A percentile compares a stretch with the other conserved stretches of the same genome.
Conservation (phyloP, 768 basidiomycete species). For the Boletus reticuloceps region DNA sequence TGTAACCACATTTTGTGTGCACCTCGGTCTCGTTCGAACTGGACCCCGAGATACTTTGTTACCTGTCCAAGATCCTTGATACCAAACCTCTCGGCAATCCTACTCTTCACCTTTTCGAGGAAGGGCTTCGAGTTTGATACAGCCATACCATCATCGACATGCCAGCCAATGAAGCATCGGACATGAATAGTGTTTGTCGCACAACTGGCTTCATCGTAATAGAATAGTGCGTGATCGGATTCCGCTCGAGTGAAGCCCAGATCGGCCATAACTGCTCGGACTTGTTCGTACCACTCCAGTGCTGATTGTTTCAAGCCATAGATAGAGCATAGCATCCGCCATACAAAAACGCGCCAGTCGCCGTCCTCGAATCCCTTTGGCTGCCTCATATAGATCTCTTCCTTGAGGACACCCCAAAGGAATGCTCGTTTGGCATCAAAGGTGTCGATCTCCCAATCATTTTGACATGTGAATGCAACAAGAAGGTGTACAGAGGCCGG, state of each 20-base stretch:
- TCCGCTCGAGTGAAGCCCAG: background rate
- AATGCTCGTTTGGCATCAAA: background rate
- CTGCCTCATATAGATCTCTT: background rate
- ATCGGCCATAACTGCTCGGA: background rate
- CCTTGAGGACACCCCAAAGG: background rate
- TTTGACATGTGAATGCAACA: background rate
- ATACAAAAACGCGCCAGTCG: background rate
- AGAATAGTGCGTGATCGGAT: background rate
- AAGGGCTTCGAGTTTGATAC: background rate
- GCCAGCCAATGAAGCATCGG: background rate
- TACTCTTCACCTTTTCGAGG: accelerated
- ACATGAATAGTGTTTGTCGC: background rate
- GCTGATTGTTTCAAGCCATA: background rate
- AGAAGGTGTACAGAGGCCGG: background rate
- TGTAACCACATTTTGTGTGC: background rate
- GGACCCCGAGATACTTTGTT: background rate
- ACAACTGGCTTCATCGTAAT: background rate
- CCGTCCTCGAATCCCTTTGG: background rate
- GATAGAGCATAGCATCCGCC: background rate
- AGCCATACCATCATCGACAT: background rate
- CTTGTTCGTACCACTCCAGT: background rate
- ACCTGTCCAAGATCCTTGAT: background rate
- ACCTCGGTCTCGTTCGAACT: background rate
- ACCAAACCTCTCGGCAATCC: background rate
- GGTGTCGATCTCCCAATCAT: background rate